Conservation (phyloP, 2,329 filamentous ascomycete genomes). For the Cryphonectria nitschkei region DNA sequence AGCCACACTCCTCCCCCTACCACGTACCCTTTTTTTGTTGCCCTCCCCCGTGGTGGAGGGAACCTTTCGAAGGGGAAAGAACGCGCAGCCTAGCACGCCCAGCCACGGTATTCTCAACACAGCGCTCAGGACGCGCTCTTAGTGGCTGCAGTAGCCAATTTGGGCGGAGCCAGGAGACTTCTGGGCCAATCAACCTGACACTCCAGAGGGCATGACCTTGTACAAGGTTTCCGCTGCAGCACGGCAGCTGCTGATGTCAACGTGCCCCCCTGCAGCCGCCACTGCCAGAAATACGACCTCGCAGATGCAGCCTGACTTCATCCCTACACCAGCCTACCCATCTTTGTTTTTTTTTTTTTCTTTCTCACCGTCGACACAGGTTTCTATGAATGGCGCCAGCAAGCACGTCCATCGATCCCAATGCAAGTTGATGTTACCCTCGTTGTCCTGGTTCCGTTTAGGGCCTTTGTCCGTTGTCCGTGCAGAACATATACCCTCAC, state of each 20-base stretch:
- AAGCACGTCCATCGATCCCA: background rate
- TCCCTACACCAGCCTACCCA: background rate
- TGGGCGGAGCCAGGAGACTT: conserved; percentile 4
- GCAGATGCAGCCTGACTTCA: background rate
- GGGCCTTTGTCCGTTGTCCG: background rate
- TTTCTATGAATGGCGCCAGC: background rate
- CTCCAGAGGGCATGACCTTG: conserved; percentile 1
- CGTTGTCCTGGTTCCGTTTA: background rate
- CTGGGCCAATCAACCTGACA: conserved; percentile 11
- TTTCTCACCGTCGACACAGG: background rate
- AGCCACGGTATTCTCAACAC: background rate
- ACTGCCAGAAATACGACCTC: background rate
- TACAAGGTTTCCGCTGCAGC: background rate
- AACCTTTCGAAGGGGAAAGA: background rate
- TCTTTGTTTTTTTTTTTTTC: background rate
- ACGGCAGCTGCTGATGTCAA: conserved; percentile 10
- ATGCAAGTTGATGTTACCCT: background rate
- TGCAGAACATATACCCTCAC: background rate
- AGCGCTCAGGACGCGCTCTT: background rate
- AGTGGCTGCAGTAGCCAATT: background rate
- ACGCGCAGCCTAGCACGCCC: conserved; percentile 11
- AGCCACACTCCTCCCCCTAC: conserved; percentile 5
- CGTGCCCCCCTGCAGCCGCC: conserved; percentile 2
- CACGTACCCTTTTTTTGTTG: background rate
- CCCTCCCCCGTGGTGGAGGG: background rate